Conservation (phyloP, 257 asterid species). For the Lavandula angustifolia region DNA sequence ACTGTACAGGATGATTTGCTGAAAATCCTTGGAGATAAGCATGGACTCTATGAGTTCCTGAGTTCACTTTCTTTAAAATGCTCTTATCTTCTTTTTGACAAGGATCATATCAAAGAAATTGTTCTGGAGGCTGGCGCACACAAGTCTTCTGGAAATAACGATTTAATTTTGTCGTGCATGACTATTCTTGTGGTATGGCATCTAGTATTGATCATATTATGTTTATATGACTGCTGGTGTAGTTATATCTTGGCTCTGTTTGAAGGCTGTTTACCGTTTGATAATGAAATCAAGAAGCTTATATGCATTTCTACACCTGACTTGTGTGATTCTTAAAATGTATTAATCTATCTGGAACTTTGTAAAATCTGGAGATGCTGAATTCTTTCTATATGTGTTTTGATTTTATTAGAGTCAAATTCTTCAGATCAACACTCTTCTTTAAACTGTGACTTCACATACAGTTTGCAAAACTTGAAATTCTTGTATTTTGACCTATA, state of each 20-base stretch:
- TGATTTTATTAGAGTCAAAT: conserved; percentile 23
- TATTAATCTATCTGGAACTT: not conserved
- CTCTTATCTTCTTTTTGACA: conserved; percentile 82
- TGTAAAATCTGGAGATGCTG: conserved; percentile 15
- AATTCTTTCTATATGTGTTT: conserved; percentile 17
- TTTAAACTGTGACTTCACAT: conserved; percentile 18
- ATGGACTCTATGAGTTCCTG: conserved; percentile 79
- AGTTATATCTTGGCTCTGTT: conserved; percentile 16
- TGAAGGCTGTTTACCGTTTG: conserved; percentile 18
- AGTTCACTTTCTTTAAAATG: conserved; percentile 75
- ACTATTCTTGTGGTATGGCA: conserved; percentile 85
- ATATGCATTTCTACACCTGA: conserved; percentile 24
- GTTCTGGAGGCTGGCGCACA: conserved; percentile 69
- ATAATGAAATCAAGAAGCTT: conserved; percentile 20
- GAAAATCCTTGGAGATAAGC: conserved; percentile 69
- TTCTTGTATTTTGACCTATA: conserved; percentile 8
- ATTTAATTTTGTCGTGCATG: conserved; percentile 85
- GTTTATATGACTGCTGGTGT: conserved; percentile 24
- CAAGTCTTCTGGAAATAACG: conserved; percentile 72
- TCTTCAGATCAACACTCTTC: conserved; percentile 14
- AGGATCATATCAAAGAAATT: conserved; percentile 82
- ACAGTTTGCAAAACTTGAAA: conserved; percentile 25
- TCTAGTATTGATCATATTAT: conserved; percentile 23
- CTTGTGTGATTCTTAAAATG: conserved; percentile 4
- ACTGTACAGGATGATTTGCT: conserved; percentile 72